These are phyloP conservation scores for Saccharomyces hybrid DNA, from an alignment of 1,139 yeast genomes.

Conservation along the genomic window DNA sequence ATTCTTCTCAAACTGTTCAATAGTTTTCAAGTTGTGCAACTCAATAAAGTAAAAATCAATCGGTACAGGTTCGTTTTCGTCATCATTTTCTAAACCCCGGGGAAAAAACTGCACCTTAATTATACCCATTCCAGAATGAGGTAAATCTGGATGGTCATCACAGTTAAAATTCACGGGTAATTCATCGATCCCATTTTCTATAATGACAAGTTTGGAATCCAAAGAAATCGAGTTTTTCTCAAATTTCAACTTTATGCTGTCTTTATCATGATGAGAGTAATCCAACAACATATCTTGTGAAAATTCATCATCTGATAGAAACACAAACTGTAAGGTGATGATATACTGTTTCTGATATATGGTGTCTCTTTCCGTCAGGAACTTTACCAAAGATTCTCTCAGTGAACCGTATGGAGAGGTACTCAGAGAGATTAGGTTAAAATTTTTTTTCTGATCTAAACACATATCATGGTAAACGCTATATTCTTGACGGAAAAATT, in stretches of 20 bases:
- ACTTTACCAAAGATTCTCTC: conserved; percentile 11
- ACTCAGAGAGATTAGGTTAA: conserved; percentile 24
- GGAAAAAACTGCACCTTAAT: conserved; percentile 18
- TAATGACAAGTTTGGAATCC: conserved; percentile 14
- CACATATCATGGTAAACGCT: conserved; percentile 24
- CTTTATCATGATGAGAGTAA: conserved; percentile 6
- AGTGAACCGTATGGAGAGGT: conserved; percentile 12
- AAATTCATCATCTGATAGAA: conserved; percentile 17
- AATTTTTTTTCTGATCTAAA: conserved; percentile 16
- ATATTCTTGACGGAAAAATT: conserved; percentile 17
- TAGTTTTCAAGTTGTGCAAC: conserved; percentile 17
- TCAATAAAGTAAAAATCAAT: conserved; percentile 25
- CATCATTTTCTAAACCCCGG: conserved; percentile 3
- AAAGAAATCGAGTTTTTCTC: conserved; percentile 19
- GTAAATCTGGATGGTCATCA: conserved; percentile 2
- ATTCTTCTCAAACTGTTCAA: conserved; percentile 11
- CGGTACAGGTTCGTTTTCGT: conserved; percentile 5
- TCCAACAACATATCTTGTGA: conserved; percentile 16
- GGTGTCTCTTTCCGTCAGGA: conserved; percentile 8
- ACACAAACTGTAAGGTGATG: conserved; percentile 19
- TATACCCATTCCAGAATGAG: conserved; percentile 19
- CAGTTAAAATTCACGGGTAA: conserved; percentile 4
- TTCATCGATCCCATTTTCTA: conserved; percentile 9
- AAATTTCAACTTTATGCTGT: conserved; percentile 18
- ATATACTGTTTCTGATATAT: conserved; percentile 8